Evolutionary conservation across 495 filamentous ascomycete genomes (phyloP), one percentile per base, ranked within the genome.

Genomic region (Penicillium argentinense): DNA sequence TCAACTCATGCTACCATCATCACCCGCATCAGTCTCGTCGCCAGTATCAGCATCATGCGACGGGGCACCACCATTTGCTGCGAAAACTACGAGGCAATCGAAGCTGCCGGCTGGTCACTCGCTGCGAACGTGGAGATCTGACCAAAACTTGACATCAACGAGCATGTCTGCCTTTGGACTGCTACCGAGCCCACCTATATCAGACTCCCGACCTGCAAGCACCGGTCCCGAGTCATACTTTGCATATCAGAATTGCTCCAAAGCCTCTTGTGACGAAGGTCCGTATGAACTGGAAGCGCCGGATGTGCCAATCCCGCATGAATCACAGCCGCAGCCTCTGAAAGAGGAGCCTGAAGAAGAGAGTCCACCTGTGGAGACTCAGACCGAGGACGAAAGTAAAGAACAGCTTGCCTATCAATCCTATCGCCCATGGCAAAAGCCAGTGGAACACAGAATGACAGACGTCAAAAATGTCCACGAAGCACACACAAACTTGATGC

Each of bases 41-140:
- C 48, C 48, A 7, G 48, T 45, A 17, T 45, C 42, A 6, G 33
- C 27, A 7, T 50, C 54, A 26, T 57, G 57, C 18, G 67, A 72
- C 29, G 57, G 53, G 11, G 51, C 39, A 37, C 40, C 51, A 1
- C 30, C 48, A 28, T 46, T 60, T 13, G 47, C 51, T 12, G 36
- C 54, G 1, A 60, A 50, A 24, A 51, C 58, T 5, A 38, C 32
- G 2, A 46, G 56, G 26, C 7, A 51, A 21, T 57, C 50, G 1
- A 56, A 49, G 22, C 42, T 45, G 22, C 49, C 47, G 27, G 47
- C 46, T 19, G 58, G 53, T 12, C 63, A 54, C 39, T 56, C 66
- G 13, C 44, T 74, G 27, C 63, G 71, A 52, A 66, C 64, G 9
- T 74, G 71, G 65, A 57, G 67, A 14, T 74, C 71, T 13, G 71